Base-by-base conservation (phyloP, 768 basidiomycete species). In the Dendrothele bispora region DNA sequence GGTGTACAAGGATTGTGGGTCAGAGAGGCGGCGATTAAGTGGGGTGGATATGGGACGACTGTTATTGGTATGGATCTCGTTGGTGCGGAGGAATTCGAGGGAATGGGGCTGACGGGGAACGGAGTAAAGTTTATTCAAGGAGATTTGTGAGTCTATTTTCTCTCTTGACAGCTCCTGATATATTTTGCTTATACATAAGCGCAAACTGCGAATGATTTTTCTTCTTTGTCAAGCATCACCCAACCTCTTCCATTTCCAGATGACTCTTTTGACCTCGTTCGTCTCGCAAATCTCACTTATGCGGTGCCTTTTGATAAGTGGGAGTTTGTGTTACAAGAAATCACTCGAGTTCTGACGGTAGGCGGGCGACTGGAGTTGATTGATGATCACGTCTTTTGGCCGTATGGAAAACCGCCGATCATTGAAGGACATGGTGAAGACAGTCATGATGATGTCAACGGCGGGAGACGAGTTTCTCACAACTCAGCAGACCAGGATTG, bases 1-100 rank as follows among this genome's bases (percentile, higher is more conserved):
- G 80, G 82, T 2, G n/a, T n/a, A n/a, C 49, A 73, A 28, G 79
- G 80, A 3, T 50, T 63, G 24, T 83, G 81, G 81, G 70, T 75
- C 12, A 54, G 69, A 0, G 66, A 77, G 17, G 77, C 82, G 0
- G 80, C 78, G 5, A 60, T 56, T 26, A 54, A 57, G 29, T 83
- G 81, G 81, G 69, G 67, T 15, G 55, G 58, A 5, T 57, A 60
- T 38, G 61, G 63, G 15, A 71, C 77, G 29, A 65, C 65, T 15
- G 68, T 83, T 32, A 70, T 69, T 3, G 60, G 60, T 0, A 46
- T 61, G 7, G 60, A 61, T 29, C 57, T 57, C 53, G 58, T 57
- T 26, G 60, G 59, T 30, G 52, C 52, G n/a, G n/a, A n/a, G n/a
- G n/a, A n/a, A n/a, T n/a, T n/a, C n/a, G n/a, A n/a, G n/a, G n/a